Conservation (phyloP, 1,284 basidiomycete species). For the Agroathelia rolfsii region DNA sequence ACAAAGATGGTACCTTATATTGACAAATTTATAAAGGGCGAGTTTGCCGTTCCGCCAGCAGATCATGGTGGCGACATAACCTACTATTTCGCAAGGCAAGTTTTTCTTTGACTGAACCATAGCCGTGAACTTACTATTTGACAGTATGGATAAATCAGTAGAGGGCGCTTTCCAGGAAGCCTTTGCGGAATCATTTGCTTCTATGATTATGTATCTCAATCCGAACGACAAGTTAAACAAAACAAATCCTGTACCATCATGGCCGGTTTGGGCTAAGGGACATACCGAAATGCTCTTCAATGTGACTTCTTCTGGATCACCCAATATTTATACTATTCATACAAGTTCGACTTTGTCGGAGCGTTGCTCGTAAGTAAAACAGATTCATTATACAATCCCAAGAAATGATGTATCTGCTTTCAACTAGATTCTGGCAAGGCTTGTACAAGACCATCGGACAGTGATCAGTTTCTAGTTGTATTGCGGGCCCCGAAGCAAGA, state of each 20-base stretch:
- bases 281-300: slow-evolving; percentile 28
- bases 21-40: slow-evolving; percentile 4
- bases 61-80: slow-evolving; percentile 4
- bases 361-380: slow-evolving; percentile 23
- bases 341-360: slow-evolving; percentile 18
- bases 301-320: slow-evolving; percentile 16
- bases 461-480: too few species aligned
- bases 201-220: slow-evolving; percentile 24
- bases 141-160: too few species aligned
- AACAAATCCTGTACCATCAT: slow-evolving; percentile 20
- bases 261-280: slow-evolving; percentile 15
- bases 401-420: neutral
- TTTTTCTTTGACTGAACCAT: too few species aligned
- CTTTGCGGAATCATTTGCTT: slow-evolving; percentile 30
- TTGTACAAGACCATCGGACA: too few species aligned
- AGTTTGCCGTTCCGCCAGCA: slow-evolving; percentile 8
- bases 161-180: slow-evolving; percentile 29
- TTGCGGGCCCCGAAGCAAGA: too few species aligned
- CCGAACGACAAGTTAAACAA: slow-evolving; percentile 26
- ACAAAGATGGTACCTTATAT: neutral
- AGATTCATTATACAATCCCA: too few species aligned
- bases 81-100: slow-evolving; percentile 15
- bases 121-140: too few species aligned
- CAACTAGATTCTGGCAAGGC: too few species aligned
- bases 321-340: slow-evolving; percentile 15